A percentile compares a stretch with the other conserved stretches of the same genome.
Conservation (phyloP, 2,329 filamentous ascomycete genomes). For the Cladosporium velox region DNA sequence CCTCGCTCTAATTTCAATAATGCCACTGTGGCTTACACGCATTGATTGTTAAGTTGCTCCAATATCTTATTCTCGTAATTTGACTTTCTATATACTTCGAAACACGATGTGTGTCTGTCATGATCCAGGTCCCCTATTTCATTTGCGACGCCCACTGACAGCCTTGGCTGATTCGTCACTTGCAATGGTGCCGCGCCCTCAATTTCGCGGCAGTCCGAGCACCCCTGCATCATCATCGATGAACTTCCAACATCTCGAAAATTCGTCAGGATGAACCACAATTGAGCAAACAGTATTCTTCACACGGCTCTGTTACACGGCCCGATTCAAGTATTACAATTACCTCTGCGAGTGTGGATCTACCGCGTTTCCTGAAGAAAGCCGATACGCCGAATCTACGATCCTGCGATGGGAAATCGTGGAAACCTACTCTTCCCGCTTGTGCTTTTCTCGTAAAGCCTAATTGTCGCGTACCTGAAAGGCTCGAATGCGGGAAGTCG, state of each 20-base stretch:
- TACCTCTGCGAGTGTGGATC: background rate
- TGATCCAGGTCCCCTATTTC: slow-evolving; percentile 1
- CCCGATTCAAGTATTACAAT: background rate
- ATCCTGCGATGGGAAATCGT: background rate
- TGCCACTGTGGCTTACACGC: background rate
- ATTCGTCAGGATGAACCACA: background rate
- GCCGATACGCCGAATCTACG: background rate
- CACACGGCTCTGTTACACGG: background rate
- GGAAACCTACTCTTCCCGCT: background rate
- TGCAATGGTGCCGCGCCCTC: background rate
- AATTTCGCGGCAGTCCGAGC: slow-evolving; percentile 3
- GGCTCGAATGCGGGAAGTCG: background rate
- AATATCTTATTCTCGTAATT: background rate
- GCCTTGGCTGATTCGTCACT: slow-evolving; percentile 1
- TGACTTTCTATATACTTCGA: background rate
- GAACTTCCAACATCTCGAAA: background rate
- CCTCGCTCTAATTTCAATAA: background rate
- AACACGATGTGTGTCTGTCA: background rate
- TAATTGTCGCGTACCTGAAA: slow-evolving; percentile 1
- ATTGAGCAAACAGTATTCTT: background rate
- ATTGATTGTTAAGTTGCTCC: background rate
- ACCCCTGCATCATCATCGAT: slow-evolving; percentile 6
- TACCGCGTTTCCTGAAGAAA: background rate
- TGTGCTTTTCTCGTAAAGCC: background rate
- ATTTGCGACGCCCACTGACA: background rate